Base-by-base conservation (phyloP, 2,329 filamentous ascomycete genomes). In the Clarireedia sp. region DNA sequence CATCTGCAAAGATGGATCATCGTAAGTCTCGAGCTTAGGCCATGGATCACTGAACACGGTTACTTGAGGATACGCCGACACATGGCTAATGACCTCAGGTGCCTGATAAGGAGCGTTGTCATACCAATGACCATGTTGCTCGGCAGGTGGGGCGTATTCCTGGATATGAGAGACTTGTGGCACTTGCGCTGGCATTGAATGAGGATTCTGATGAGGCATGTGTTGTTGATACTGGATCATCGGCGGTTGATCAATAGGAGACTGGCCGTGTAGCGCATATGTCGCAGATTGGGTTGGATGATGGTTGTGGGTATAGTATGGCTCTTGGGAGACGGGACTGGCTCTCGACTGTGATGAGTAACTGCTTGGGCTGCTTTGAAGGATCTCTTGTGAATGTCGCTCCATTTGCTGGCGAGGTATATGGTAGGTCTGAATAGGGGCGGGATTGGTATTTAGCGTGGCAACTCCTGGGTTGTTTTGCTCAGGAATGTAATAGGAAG, bases 401-500 rank as follows among this genome's bases (percentile, higher is more conserved):
- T 70, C 65, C 24, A 71, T 50, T 8, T 65, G 63, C 16, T 77
- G 69, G 6, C 73, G 62, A 55, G 65, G 63, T 51, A 67, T 60
- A 50, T 80, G 77, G 67, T 80, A 80, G 5, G 60, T 67, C 55
- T 76, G 70, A 6, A 73, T 68, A n/a, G 74, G 71, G 48, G 80
- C 70, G 6, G 73, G 64, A 60, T 74, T 75, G 10, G 79, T 75
- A 68, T 78, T 81, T 75, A 84, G 78, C 12, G 80, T 84, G 33
- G 80, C 81, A 5, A 85, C 77, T 12, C 77, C 79, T 9, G 81
- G 80, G 62, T 83, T 83, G 65, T 74, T 77, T 60, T 82, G 79
- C 55, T 85, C 81, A 1, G 82, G 77, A 29, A 84, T 74, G 62
- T 82, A 86, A 47, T 69, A 69, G 16, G 65, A 64, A 14, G 66